A percentile compares a stretch with the other conserved stretches of the same genome.
Conservation (phyloP, 1,139 yeast species). For the Sugiyamaella sp. region DNA sequence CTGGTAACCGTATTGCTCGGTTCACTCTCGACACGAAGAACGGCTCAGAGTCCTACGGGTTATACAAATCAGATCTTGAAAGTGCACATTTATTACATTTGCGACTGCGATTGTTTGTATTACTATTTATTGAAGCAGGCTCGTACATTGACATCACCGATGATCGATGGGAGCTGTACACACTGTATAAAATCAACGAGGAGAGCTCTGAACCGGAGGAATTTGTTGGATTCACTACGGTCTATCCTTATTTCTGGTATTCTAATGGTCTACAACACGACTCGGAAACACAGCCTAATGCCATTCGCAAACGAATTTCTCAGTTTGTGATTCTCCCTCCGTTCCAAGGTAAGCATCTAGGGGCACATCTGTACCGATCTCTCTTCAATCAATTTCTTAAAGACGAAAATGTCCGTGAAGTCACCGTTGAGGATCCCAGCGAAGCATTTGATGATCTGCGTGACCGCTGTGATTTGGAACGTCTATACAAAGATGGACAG, state of each 20-base stretch:
- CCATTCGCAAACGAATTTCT: slow-evolving; percentile 72
- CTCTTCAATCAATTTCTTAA: slow-evolving; percentile 58
- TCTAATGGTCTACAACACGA: slow-evolving; percentile 64
- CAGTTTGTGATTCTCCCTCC: slow-evolving; percentile 87
- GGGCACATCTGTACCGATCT: slow-evolving; percentile 62
- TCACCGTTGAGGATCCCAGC: slow-evolving; percentile 94
- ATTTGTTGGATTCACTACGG: slow-evolving; percentile 80
- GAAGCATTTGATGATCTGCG: slow-evolving; percentile 90
- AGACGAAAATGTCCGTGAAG: slow-evolving; percentile 61
- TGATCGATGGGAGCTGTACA: slow-evolving; percentile 66
- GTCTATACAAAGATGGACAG: slow-evolving; percentile 46
- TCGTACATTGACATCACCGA: slow-evolving; percentile 80
- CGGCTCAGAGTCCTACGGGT: slow-evolving; percentile 24
- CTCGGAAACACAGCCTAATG: slow-evolving; percentile 31
- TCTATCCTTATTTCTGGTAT: slow-evolving; percentile 82
- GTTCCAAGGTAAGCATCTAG: slow-evolving; percentile 68
- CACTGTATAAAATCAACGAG: slow-evolving; percentile 39
- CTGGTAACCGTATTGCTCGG: slow-evolving; percentile 44
- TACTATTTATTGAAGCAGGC: slow-evolving; percentile 92
- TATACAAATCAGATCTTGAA: slow-evolving; percentile 46
- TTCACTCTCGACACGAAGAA: slow-evolving; percentile 44
- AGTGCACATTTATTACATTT: slow-evolving; percentile 55
- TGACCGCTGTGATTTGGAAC: slow-evolving; percentile 73
- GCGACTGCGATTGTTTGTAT: slow-evolving; percentile 75
- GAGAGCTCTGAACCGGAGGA: slow-evolving; percentile 31